Percentiles rank a stretch among this genome's conserved stretches.
These are phyloP conservation scores for Clonostachys byssicola DNA, from an alignment of 2,329 filamentous ascomycete species.

Conservation along the genomic window DNA sequence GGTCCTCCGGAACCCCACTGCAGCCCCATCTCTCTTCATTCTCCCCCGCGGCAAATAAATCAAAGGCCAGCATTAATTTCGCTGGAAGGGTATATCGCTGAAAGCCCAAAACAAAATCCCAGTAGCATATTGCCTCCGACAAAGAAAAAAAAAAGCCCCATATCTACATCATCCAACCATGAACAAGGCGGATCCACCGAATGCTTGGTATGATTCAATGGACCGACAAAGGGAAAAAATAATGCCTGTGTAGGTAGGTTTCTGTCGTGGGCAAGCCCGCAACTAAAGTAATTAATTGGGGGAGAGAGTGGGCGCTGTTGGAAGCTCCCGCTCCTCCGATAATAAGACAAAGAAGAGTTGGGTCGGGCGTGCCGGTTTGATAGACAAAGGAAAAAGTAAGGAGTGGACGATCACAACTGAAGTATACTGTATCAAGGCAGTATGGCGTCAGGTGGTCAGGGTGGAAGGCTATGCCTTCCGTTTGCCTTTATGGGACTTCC, in stretches of 20 bases:
- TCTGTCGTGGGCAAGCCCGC: too few species aligned
- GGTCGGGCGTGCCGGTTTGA: neutral
- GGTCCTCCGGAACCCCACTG: too few species aligned
- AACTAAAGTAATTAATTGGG: too few species aligned
- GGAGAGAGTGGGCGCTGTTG: too few species aligned
- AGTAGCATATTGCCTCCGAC: neutral
- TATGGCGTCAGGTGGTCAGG: too few species aligned
- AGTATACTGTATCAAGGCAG: too few species aligned
- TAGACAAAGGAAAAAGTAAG: too few species aligned
- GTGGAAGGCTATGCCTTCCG: slow-evolving; percentile 29
- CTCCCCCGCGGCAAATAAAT: too few species aligned
- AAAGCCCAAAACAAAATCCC: neutral
- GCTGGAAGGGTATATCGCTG: neutral
- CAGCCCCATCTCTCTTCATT: too few species aligned
- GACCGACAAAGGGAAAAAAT: slow-evolving; percentile 1
- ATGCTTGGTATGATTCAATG: neutral
- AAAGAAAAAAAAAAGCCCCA: neutral
- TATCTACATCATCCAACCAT: neutral
- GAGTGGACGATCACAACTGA: too few species aligned
- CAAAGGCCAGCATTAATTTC: too few species aligned
- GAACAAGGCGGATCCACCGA: neutral
- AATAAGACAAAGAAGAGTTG: neutral
- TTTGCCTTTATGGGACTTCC: slow-evolving; percentile 59
- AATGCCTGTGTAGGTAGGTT: neutral
- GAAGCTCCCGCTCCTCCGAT: neutral